A percentile compares a stretch with the other conserved stretches of the same genome.
These are phyloP conservation scores for Paramecium octaurelia DNA, from an alignment of 73 alveolate genomes.

Conservation along the genomic window DNA sequence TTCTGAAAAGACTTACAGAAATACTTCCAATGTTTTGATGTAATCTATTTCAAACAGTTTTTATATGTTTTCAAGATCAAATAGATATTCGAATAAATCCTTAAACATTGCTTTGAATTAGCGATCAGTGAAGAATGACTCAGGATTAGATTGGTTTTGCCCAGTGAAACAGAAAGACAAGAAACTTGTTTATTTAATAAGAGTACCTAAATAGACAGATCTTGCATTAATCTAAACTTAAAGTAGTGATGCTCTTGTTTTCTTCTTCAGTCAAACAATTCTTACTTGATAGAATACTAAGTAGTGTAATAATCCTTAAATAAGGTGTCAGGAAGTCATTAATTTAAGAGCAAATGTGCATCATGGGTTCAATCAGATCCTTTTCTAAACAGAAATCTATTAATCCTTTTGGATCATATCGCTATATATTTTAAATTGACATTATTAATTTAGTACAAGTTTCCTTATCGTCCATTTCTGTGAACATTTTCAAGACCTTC, in stretches of 20 bases:
- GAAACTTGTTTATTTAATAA: not conserved
- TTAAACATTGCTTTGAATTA: slow-evolving; percentile 2
- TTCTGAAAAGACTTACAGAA: not conserved
- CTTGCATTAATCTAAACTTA: not conserved
- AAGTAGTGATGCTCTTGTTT: not conserved
- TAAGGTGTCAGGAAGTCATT: slow-evolving; percentile 45
- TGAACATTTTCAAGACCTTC: not conserved
- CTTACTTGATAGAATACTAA: not conserved
- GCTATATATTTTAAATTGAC: not conserved
- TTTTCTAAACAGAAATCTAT: slow-evolving; percentile 42
- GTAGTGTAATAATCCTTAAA: slow-evolving; percentile 20
- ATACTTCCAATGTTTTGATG: not conserved
- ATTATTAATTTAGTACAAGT: not conserved
- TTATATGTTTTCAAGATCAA: not conserved
- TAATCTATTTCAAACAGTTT: slow-evolving; percentile 2
- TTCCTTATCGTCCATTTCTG: slow-evolving; percentile 1
- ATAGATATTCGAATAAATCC: slow-evolving; percentile 24
- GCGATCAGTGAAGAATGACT: not conserved
- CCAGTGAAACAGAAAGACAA: slow-evolving; percentile 26
- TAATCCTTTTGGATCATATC: slow-evolving; percentile 11
- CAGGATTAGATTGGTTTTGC: not conserved
- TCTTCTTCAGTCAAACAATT: not conserved
- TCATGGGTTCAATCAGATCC: slow-evolving; percentile 34
- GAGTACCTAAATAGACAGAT: not conserved
- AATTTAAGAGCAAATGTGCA: slow-evolving; percentile 8